Percentiles rank a stretch among this genome's conserved stretches.
Evolutionary conservation across 768 basidiomycete species (phyloP).

Genomic region (Suillus ampliporus): DNA sequence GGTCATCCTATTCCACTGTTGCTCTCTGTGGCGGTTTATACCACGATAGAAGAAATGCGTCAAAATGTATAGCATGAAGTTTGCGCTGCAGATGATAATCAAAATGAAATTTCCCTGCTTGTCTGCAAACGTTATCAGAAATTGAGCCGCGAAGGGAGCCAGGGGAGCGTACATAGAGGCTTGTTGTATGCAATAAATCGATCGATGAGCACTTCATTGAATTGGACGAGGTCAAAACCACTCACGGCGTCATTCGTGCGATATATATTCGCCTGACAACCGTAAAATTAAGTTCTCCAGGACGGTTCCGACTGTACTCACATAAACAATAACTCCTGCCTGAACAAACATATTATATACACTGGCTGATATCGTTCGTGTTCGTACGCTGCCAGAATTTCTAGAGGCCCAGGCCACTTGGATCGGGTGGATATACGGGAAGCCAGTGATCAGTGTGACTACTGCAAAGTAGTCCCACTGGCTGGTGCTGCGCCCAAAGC

Average conservation of each 20-base stretch:
- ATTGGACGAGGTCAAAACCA: slow-evolving; percentile 3
- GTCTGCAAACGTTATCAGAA: slow-evolving; percentile 40
- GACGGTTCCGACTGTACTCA: slow-evolving; percentile 29
- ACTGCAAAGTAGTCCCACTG: slow-evolving; percentile 63
- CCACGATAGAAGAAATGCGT: slow-evolving; percentile 61
- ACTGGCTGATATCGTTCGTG: slow-evolving; percentile 49
- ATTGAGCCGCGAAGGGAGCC: no score
- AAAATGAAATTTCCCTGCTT: slow-evolving; percentile 63
- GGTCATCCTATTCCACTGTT: slow-evolving; percentile 57
- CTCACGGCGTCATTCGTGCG: slow-evolving; percentile 52
- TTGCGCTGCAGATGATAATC: slow-evolving; percentile 58
- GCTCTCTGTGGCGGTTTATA: slow-evolving; percentile 54
- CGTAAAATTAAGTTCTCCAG: slow-evolving; percentile 9
- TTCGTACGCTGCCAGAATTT: slow-evolving; percentile 65
- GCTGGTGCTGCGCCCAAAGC: slow-evolving; percentile 51
- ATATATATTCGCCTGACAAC: slow-evolving; percentile 59
- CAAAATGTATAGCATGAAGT: slow-evolving; percentile 55
- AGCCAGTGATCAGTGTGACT: slow-evolving; percentile 59
- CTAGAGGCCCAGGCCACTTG: slow-evolving; percentile 64
- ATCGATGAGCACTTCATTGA: background rate
- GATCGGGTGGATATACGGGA: slow-evolving; percentile 46
- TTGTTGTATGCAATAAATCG: background rate
- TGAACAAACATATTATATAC: slow-evolving; percentile 74
- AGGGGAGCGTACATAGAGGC: slow-evolving; percentile 29
- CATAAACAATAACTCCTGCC: slow-evolving; percentile 55